These are phyloP conservation scores for Deinandra increscens DNA, from an alignment of 129 eudicot genomes.

Conservation along the genomic window DNA sequence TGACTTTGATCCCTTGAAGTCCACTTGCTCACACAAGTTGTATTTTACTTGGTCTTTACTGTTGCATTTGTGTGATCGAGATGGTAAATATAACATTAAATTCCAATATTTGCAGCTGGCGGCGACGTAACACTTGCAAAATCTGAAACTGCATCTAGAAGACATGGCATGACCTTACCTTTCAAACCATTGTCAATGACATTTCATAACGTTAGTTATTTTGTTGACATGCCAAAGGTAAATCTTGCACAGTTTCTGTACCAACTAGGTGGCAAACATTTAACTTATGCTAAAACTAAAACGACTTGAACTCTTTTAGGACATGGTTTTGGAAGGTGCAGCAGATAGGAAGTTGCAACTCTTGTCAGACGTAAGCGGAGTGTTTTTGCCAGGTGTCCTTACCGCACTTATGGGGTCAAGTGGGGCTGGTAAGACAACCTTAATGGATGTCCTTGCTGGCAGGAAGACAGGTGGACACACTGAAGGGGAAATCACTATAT, in stretches of 20 bases:
- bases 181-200: constrained; percentile 76
- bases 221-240: constrained; percentile 97
- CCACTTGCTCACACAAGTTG: too few species aligned
- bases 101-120: constrained; percentile 29
- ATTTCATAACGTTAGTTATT: constrained; percentile 75
- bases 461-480: constrained; percentile 91
- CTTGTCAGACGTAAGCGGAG: constrained; percentile 69
- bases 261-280: background rate
- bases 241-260: background rate
- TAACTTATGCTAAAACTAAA: background rate
- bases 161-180: constrained; percentile 85
- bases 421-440: constrained; percentile 94
- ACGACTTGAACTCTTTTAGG: constrained; percentile 39
- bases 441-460: constrained; percentile 93
- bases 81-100: background rate
- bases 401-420: constrained; percentile 88
- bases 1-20: too few species aligned
- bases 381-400: constrained; percentile 83
- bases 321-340: constrained; percentile 64
- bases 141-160: constrained; percentile 19
- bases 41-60: too few species aligned
- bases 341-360: constrained; percentile 67
- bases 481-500: constrained; percentile 87
- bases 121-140: constrained; percentile 1
- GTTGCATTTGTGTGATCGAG: constrained; percentile 3